These are phyloP conservation scores for Trichoderma lentiforme DNA, from an alignment of 2,329 filamentous ascomycete genomes.

Conservation along the genomic window DNA sequence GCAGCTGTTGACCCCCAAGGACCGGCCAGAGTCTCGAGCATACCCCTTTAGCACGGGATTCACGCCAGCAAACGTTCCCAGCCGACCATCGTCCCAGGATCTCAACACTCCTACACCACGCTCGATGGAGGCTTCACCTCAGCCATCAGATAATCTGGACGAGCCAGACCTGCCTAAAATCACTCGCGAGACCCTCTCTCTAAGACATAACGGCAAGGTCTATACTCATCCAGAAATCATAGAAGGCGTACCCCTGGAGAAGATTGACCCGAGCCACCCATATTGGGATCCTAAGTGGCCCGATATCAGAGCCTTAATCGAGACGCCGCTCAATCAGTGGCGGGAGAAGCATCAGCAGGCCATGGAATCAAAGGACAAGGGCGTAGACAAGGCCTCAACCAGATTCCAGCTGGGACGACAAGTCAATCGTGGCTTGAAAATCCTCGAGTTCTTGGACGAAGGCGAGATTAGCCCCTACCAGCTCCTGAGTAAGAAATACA, in stretches of 20 bases:
- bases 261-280: slow-evolving; percentile 47
- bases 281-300: slow-evolving; percentile 58
- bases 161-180: slow-evolving; percentile 33
- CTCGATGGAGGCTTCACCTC: slow-evolving; percentile 29
- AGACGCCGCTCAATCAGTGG: slow-evolving; percentile 46
- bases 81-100: slow-evolving; percentile 29
- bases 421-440: slow-evolving; percentile 51
- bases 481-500: slow-evolving; percentile 51
- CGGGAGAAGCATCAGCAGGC: slow-evolving; percentile 43
- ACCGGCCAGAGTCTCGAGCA: slow-evolving; percentile 22
- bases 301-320: slow-evolving; percentile 41
- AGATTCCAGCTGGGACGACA: slow-evolving; percentile 55
- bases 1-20: slow-evolving; percentile 28
- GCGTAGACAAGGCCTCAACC: slow-evolving; percentile 36
- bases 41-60: slow-evolving; percentile 26
- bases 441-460: slow-evolving; percentile 50
- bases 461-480: slow-evolving; percentile 56
- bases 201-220: slow-evolving; percentile 48
- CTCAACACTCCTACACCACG: slow-evolving; percentile 29
- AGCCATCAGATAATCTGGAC: slow-evolving; percentile 20
- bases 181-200: slow-evolving; percentile 41
- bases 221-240: slow-evolving; percentile 52
- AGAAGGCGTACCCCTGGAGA: slow-evolving; percentile 50
- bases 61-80: slow-evolving; percentile 31
- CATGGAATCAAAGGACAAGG: slow-evolving; percentile 31